Evolutionary conservation across 306 rosid genomes (phyloP).

Genomic region (Senna tora): DNA sequence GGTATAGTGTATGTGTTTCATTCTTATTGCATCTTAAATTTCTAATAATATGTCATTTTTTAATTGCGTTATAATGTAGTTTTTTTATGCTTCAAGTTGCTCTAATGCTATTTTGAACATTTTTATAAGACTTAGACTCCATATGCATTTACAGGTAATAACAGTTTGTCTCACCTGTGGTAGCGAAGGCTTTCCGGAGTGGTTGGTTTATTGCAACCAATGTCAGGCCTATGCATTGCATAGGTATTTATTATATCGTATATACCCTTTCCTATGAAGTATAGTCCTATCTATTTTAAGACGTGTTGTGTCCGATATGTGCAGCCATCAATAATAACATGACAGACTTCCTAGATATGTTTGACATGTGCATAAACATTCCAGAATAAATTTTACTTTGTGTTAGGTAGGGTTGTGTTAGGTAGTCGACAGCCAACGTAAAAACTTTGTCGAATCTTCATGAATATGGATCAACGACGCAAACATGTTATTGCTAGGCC

Average conservation of each 20-base stretch:
- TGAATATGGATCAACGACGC: too few relatives aligned
- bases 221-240: constrained; percentile 44
- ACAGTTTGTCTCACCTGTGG: constrained; percentile 51
- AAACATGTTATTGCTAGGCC: too few relatives aligned
- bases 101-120: constrained; percentile 4
- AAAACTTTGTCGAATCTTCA: too few relatives aligned
- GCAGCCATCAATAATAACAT: too few relatives aligned
- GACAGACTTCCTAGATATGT: background rate
- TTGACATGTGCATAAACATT: background rate
- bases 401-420: too few relatives aligned
- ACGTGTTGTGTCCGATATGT: too few relatives aligned
- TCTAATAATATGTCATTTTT: too few relatives aligned
- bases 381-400: too few relatives aligned
- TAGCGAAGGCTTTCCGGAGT: constrained; percentile 37
- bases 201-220: constrained; percentile 37
- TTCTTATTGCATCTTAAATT: too few relatives aligned
- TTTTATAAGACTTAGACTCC: too few relatives aligned
- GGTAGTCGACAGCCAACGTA: too few relatives aligned
- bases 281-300: background rate
- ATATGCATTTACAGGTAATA: constrained; percentile 38
- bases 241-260: constrained; percentile 44
- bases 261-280: background rate
- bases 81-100: background rate
- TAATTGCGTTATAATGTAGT: background rate
- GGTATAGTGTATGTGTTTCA: too few relatives aligned